These are phyloP conservation scores for Macrotyloma uniflorum DNA, from an alignment of 306 rosid species.

Conservation along the genomic window DNA sequence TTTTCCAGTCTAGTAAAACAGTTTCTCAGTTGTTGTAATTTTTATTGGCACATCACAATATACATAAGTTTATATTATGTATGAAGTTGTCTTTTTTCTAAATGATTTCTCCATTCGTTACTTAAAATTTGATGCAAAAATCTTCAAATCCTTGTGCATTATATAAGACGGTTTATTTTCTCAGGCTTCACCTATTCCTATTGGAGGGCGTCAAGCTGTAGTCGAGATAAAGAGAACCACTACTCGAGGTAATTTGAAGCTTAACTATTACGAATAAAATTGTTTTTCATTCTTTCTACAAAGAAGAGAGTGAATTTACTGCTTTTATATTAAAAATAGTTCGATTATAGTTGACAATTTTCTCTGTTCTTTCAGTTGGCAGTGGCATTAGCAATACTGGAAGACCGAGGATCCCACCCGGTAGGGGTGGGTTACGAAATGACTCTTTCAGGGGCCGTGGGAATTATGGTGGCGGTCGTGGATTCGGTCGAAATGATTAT, in stretches of 20 bases:
- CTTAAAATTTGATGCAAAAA: neutral
- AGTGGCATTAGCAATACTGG: slow-evolving; percentile 37
- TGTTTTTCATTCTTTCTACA: slow-evolving; percentile 24
- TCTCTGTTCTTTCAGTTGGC: slow-evolving; percentile 53
- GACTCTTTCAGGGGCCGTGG: slow-evolving; percentile 70
- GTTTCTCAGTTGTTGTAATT: neutral
- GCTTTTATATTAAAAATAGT: slow-evolving; percentile 1
- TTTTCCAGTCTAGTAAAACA: slow-evolving; percentile 1
- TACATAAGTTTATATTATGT: slow-evolving; percentile 1
- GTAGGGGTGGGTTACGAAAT: slow-evolving; percentile 58
- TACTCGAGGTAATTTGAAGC: slow-evolving; percentile 59
- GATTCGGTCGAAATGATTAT: slow-evolving; percentile 60
- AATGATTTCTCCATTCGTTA: slow-evolving; percentile 10
- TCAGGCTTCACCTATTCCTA: slow-evolving; percentile 70
- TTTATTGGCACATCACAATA: slow-evolving; percentile 7
- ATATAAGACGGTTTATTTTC: slow-evolving; percentile 29
- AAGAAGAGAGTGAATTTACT: neutral
- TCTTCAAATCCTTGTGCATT: neutral
- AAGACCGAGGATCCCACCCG: slow-evolving; percentile 54
- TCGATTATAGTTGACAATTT: slow-evolving; percentile 28
- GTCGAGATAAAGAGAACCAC: slow-evolving; percentile 73
- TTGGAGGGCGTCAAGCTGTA: slow-evolving; percentile 58
- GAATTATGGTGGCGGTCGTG: slow-evolving; percentile 49
- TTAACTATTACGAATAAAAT: neutral
- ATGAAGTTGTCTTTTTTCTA: neutral